Base-by-base conservation (phyloP, 2,329 filamentous ascomycete species). In the Colletotrichum destructivum region DNA sequence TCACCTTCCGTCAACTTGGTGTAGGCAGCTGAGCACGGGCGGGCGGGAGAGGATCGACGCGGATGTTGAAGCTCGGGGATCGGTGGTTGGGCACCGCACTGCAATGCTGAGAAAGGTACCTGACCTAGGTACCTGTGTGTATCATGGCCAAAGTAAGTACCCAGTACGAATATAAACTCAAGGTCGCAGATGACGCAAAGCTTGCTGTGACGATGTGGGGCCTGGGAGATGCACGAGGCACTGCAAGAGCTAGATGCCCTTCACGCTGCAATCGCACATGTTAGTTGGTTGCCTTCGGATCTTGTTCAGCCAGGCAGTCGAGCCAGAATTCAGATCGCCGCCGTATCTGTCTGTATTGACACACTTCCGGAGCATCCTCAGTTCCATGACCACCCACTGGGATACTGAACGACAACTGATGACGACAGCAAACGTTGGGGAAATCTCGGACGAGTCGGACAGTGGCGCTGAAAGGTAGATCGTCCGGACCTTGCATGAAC, bases 51-150 rank as follows among this genome's bases (percentile, higher is more conserved):
- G 26, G 31, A 2, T 49, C 18, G 60, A 62, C 47, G 47, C 42
- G 31, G 35, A 40, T 42, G 55, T 26, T 11, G 46, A 21, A 62
- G 60, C 49, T 52, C 15, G 60, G 60, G 47, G 44, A 62, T 62
- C 35, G 60, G 46, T 52, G 60, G 35, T 62, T 62, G 47, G 47
- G 21, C 35, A 38, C 60, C 60, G 47, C 35, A 11, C 35, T 0
- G 35, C 35, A 38, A 9, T 9, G 8, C 8, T 11, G 9, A 38
- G 35, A 38, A 38, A 52, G 49, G 23, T 54, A 54, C 21, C 23
- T 54, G 23, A 15, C 21, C 11, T 12, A 23, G 23, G 23, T 23
- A 52, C 35, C 35, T 38, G 47, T 5, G 4, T 9, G 49, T 15
- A 52, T 11, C n/a, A 26, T 56, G 18, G 54, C 54, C 54, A 21